Evolutionary conservation across 441 rosid species (phyloP), one percentile per base, ranked within the genome.

Genomic region (Kokia cookei): DNA sequence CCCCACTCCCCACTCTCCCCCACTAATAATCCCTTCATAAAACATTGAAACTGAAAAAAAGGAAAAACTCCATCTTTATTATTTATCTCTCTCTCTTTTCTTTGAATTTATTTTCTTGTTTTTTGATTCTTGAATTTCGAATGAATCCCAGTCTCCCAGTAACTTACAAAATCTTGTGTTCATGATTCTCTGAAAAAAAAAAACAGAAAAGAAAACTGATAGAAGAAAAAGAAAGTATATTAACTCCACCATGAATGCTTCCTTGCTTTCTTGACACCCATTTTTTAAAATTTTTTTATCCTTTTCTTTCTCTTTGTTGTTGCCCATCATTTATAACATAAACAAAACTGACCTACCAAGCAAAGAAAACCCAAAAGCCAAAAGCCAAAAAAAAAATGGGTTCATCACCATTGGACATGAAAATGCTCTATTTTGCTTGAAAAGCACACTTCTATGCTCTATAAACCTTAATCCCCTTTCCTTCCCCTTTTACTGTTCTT

Each of bases 191-290:
- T 67, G 65, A 54, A 32, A 73, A 73, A 62, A 67, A 15, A 45
- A 42, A 69, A 69, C 65, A 29, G 67, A 65, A 42, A 32, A 47
- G 24, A 65, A 7, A 7, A 15, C 42, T 37, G 42, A 37, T 57
- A 42, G 57, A 59, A 19, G 7, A 63, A 40, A 11, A 10, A 48
- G 15, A 48, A 71, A 48, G 13, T 69, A 19, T 76, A 63, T 3
- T 24, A 22, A 50, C 75, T 68, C 81, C 72, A 53, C 66, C 83
- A 78, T 82, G 84, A 83, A 79, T 84, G 87, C 81, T 83, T 40
- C 86, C 62, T 89, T 87, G 86, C 89, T 86, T 89, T 76, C 50
- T 82, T 53, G 43, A 47, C 84, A 82, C 83, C 85, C 85, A 51
- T 43, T 19, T 29, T 40, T 32, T 19, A 37, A 37, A n/a, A n/a